These are phyloP conservation scores for Artemisia tridentata DNA, from an alignment of 129 eudicot genomes.

Conservation along the genomic window DNA sequence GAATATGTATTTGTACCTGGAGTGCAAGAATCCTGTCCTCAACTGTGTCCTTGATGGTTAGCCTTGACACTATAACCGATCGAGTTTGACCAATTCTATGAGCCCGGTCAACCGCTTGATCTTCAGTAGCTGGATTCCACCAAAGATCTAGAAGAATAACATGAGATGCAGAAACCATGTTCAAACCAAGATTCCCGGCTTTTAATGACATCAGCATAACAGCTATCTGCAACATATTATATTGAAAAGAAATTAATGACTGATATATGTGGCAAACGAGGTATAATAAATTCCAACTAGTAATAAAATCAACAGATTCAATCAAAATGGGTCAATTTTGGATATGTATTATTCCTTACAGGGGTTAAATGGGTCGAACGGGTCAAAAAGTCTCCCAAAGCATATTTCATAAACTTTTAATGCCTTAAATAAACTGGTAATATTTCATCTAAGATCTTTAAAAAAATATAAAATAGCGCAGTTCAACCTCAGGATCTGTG, in stretches of 20 bases:
- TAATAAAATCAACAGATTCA: not conserved
- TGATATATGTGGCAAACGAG: not conserved
- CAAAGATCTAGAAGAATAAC: conserved; percentile 97
- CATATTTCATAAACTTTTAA: no score
- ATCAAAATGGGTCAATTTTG: not conserved
- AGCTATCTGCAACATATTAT: conserved; percentile 60
- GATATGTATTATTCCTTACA: not conserved
- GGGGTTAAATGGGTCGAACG: no score
- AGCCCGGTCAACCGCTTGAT: conserved; percentile 94
- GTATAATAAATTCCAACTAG: not conserved
- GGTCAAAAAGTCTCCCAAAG: no score
- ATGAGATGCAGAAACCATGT: conserved; percentile 95
- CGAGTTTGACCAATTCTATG: conserved; percentile 98
- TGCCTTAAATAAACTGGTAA: no score
- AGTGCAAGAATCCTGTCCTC: conserved; percentile 89
- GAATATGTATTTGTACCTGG: conserved; percentile 44
- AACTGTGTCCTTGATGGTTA: conserved; percentile 72
- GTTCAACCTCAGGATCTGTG: conserved; percentile 71
- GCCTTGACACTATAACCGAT: conserved; percentile 73
- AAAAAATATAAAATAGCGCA: not conserved
- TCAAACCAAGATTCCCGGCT: conserved; percentile 94
- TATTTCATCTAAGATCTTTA: not conserved
- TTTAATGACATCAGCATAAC: conserved; percentile 95
- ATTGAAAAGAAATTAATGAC: not conserved
- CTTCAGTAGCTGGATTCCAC: conserved; percentile 99